These are phyloP conservation scores for Globisporangium spinosum DNA, from an alignment of 352 stramenopile species.

Conservation along the genomic window DNA sequence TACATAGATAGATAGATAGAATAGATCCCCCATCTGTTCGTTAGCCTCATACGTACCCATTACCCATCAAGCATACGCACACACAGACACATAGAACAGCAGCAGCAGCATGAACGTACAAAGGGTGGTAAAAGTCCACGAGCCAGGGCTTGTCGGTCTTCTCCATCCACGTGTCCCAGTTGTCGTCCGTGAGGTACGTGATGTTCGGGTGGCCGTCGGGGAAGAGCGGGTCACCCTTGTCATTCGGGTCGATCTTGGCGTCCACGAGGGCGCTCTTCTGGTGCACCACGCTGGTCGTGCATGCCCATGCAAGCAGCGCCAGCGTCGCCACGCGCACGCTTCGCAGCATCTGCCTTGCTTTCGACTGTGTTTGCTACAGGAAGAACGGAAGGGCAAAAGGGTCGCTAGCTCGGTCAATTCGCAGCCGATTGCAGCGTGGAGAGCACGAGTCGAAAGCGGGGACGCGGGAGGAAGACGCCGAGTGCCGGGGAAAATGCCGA, in stretches of 20 bases:
- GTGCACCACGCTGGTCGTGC: conserved; percentile 5
- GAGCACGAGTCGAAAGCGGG: neutral
- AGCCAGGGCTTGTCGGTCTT: conserved; percentile 80
- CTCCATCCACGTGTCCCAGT: conserved; percentile 69
- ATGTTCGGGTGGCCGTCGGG: conserved; percentile 79
- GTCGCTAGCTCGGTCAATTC: neutral
- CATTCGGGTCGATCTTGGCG: conserved; percentile 56
- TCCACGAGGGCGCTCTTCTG: conserved; percentile 15
- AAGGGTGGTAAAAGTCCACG: conserved; percentile 85
- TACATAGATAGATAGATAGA: conserved; percentile 8
- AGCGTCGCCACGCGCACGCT: conserved; percentile 12
- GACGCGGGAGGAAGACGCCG: neutral
- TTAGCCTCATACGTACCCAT: neutral
- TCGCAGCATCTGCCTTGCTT: conserved; percentile 1
- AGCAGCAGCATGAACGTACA: conserved; percentile 37
- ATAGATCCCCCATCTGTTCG: neutral
- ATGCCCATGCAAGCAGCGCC: conserved; percentile 11
- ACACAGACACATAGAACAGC: neutral
- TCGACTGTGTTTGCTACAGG: neutral
- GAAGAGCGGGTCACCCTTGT: conserved; percentile 76
- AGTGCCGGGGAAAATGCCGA: neutral
- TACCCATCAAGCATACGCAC: neutral
- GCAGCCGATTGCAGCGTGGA: conserved; percentile 1
- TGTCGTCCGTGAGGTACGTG: conserved; percentile 83
- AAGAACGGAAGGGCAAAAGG: neutral